Conservation (phyloP, 169 alveolate species). For the Plasmodium fragile region DNA sequence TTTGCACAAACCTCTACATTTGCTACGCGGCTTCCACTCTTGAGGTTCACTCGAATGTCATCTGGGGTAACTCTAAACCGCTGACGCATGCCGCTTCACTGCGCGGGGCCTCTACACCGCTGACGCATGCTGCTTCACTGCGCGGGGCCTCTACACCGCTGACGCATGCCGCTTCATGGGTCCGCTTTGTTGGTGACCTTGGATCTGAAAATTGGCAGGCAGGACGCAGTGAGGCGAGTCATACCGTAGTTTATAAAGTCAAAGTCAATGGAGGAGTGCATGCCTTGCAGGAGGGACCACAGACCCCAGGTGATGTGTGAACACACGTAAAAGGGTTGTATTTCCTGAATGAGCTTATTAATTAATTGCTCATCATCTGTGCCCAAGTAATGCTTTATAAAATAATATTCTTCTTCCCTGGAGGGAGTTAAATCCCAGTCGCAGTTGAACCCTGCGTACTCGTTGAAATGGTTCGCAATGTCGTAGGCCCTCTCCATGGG, state of each 20-base stretch:
- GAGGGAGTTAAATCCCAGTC: slow-evolving; percentile 79
- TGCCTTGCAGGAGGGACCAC: slow-evolving; percentile 83
- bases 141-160: not conserved
- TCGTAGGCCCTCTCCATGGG: slow-evolving; percentile 87
- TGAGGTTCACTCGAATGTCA: not conserved
- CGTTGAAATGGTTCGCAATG: slow-evolving; percentile 86
- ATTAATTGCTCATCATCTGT: slow-evolving; percentile 61
- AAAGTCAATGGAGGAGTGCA: slow-evolving; percentile 79
- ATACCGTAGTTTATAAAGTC: slow-evolving; percentile 80
- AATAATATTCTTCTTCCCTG: slow-evolving; percentile 76
- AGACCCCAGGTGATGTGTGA: slow-evolving; percentile 84
- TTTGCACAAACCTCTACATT: not conserved
- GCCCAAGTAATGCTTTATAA: slow-evolving; percentile 66
- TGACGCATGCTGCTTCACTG: too few species aligned
- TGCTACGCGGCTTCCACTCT: not conserved
- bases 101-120: not conserved
- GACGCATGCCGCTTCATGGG: not conserved
- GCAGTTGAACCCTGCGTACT: slow-evolving; percentile 80
- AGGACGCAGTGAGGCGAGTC: slow-evolving; percentile 75
- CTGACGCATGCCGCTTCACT: too few species aligned
- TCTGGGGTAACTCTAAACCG: not conserved
- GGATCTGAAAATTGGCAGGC: slow-evolving; percentile 22
- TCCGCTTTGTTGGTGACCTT: not conserved
- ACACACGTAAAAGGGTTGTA: slow-evolving; percentile 83
- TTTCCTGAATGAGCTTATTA: slow-evolving; percentile 70